These are phyloP conservation scores for Gyromitra esculenta DNA, from an alignment of 2,329 filamentous ascomycete species.

Conservation along the genomic window DNA sequence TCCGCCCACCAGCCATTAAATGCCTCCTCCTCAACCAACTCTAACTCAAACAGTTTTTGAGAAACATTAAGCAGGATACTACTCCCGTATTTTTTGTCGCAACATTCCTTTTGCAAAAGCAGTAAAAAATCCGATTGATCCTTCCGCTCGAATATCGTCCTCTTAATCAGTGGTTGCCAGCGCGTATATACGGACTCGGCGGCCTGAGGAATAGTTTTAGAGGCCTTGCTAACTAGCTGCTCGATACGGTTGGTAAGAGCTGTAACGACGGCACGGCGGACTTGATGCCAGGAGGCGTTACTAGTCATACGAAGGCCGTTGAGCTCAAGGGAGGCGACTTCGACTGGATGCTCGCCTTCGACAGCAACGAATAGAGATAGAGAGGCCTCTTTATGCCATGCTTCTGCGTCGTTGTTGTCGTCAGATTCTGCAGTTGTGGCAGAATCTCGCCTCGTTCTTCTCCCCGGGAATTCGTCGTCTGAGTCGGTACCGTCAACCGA, in stretches of 20 bases:
- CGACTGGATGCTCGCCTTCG: constrained; percentile 56
- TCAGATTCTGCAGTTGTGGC: constrained; percentile 47
- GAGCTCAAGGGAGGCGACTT: constrained; percentile 73
- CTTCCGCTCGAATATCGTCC: constrained; percentile 69
- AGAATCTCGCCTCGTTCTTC: constrained; percentile 32
- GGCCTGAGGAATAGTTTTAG: constrained; percentile 71
- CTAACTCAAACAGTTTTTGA: constrained; percentile 84
- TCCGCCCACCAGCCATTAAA: constrained; percentile 90
- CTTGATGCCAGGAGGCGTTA: constrained; percentile 87
- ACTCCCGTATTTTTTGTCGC: constrained; percentile 71
- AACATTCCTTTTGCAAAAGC: constrained; percentile 81
- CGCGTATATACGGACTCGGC: constrained; percentile 70
- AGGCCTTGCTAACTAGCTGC: constrained; percentile 70
- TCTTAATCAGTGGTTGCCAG: constrained; percentile 70
- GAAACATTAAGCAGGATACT: constrained; percentile 78
- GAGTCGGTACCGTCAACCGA: constrained; percentile 68
- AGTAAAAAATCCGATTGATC: constrained; percentile 89
- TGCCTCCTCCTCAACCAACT: constrained; percentile 88
- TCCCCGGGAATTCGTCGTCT: constrained; percentile 73
- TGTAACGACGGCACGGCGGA: constrained; percentile 84
- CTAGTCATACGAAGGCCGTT: constrained; percentile 90
- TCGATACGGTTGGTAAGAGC: constrained; percentile 84
- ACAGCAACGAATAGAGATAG: constrained; percentile 56
- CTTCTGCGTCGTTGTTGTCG: constrained; percentile 50
- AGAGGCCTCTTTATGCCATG: constrained; percentile 56